Evolutionary conservation across 495 filamentous ascomycete species (phyloP).

Genomic region (Melanomma pulvis-pyrius): DNA sequence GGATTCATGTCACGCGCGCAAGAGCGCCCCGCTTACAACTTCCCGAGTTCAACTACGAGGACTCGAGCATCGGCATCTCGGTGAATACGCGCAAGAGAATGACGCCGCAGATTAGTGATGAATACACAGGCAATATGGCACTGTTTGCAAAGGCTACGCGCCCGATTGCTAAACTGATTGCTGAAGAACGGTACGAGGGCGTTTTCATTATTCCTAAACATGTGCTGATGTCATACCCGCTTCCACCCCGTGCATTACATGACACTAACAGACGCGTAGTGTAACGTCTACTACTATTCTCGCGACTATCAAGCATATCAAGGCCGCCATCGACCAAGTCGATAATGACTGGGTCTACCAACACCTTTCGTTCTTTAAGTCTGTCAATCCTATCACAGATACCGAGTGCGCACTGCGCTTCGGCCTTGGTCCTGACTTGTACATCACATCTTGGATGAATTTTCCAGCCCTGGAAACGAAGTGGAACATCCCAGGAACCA

Average conservation of each 20-base stretch:
- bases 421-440: constrained; percentile 13
- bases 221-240: neutral
- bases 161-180: neutral
- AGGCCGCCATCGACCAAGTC: constrained; percentile 1
- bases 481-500: constrained; percentile 30
- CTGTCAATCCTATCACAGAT: constrained; percentile 1
- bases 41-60: neutral
- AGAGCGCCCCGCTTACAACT: neutral
- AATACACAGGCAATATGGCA: constrained; percentile 26
- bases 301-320: neutral
- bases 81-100: constrained; percentile 13
- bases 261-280: neutral
- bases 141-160: constrained; percentile 7
- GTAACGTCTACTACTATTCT: constrained; percentile 21
- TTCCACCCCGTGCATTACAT: no score
- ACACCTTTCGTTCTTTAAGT: constrained; percentile 11
- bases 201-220: neutral
- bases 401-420: constrained; percentile 9
- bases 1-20: constrained; percentile 27
- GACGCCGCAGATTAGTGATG: neutral
- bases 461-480: constrained; percentile 1
- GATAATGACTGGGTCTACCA: constrained; percentile 14
- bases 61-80: constrained; percentile 8
- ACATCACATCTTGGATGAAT: constrained; percentile 31
- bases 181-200: constrained; percentile 14